Conservation (phyloP, 208 protist species). For the Trypanosoma lewisi region DNA sequence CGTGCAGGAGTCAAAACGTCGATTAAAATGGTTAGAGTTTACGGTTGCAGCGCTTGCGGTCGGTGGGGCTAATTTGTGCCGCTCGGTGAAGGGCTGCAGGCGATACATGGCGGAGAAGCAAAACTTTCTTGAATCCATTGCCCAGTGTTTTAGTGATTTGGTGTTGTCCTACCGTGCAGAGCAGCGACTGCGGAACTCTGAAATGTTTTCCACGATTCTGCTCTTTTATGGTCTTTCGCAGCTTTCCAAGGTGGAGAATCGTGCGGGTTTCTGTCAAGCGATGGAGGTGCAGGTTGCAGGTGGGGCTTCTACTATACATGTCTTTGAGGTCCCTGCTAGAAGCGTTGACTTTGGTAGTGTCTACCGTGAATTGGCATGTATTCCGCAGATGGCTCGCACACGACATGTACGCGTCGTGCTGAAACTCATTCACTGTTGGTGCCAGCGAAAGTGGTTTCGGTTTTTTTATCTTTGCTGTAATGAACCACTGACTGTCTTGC, state of each 20-base stretch:
- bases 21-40: constrained; percentile 80
- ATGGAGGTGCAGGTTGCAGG: constrained; percentile 19
- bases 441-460: constrained; percentile 62
- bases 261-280: constrained; percentile 60
- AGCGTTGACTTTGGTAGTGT: constrained; percentile 76
- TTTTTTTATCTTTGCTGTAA: constrained; percentile 67
- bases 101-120: constrained; percentile 77
- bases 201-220: constrained; percentile 78
- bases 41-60: constrained; percentile 72
- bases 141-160: constrained; percentile 85
- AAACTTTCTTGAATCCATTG: constrained; percentile 83
- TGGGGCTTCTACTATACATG: constrained; percentile 23
- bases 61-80: constrained; percentile 63
- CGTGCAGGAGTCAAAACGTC: constrained; percentile 41
- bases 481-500: constrained; percentile 52
- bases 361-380: constrained; percentile 67
- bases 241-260: constrained; percentile 70
- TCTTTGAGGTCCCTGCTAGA: constrained; percentile 43
- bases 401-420: constrained; percentile 55
- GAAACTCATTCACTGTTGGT: constrained; percentile 67
- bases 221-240: constrained; percentile 82
- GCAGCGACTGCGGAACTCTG: constrained; percentile 53
- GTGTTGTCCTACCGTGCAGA: constrained; percentile 69
- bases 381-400: constrained; percentile 59
- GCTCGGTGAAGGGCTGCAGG: constrained; percentile 48